Conservation (phyloP, 192 early-diverging fungal species). For the Backusella liffmaniae region DNA sequence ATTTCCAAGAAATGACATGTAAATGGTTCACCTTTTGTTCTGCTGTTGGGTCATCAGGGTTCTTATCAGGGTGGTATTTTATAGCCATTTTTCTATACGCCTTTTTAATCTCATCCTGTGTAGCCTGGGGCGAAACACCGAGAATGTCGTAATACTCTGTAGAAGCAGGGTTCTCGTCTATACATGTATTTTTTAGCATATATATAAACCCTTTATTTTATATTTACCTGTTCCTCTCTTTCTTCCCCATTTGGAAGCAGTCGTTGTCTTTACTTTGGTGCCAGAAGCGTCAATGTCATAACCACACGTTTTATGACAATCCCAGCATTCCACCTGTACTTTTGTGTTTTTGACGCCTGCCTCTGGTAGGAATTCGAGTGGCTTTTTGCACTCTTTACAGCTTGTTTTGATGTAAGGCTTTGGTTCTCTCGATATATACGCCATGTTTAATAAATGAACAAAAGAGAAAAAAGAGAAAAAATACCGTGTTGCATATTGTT, state of each 20-base stretch:
- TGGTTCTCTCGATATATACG: conserved; percentile 51
- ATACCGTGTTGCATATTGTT: not conserved
- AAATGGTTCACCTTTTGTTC: conserved; percentile 25
- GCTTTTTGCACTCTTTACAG: conserved; percentile 47
- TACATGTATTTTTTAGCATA: not conserved
- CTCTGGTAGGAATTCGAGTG: conserved; percentile 53
- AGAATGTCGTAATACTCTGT: conserved; percentile 92
- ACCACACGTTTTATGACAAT: conserved; percentile 44
- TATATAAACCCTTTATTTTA: not conserved
- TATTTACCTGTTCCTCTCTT: conserved; percentile 33
- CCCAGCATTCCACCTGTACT: conserved; percentile 53
- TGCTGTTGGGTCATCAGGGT: conserved; percentile 28
- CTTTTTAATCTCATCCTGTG: conserved; percentile 88
- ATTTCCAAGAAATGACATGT: not conserved
- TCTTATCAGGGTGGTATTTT: conserved; percentile 92
- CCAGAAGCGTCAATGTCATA: conserved; percentile 42
- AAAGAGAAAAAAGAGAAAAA: not conserved
- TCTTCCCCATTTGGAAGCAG: conserved; percentile 12
- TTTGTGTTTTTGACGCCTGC: conserved; percentile 26
- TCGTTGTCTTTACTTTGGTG: conserved; percentile 28
- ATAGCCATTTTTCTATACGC: conserved; percentile 84
- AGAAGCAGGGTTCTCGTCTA: conserved; percentile 74
- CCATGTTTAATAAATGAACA: not conserved
- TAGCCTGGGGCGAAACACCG: conserved; percentile 71
- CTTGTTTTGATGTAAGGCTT: conserved; percentile 48